These are phyloP conservation scores for Blepharisma japonicum DNA, from an alignment of 73 alveolate genomes.

Conservation along the genomic window DNA sequence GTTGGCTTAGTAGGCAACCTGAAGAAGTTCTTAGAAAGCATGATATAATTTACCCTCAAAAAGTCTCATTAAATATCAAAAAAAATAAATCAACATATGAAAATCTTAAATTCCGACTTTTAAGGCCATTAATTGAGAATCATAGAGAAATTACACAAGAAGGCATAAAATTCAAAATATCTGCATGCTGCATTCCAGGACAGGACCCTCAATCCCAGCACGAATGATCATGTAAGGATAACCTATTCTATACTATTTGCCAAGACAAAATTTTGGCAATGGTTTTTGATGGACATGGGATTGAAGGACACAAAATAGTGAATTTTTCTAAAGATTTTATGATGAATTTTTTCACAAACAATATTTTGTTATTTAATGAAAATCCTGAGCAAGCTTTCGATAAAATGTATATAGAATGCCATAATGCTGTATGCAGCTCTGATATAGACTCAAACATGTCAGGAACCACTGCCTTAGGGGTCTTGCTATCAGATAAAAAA, in stretches of 20 bases:
- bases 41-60: no score
- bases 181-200: constrained; percentile 14
- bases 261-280: constrained; percentile 2
- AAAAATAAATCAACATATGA: no score
- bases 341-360: background rate
- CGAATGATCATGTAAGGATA: background rate
- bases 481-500: background rate
- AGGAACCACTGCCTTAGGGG: constrained; percentile 9
- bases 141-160: no score
- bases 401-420: background rate
- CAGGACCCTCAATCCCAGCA: background rate
- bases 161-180: background rate
- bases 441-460: background rate
- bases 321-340: constrained; percentile 1
- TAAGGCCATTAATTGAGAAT: no score
- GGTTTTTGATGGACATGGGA: constrained; percentile 16
- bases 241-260: background rate
- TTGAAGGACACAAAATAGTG: constrained; percentile 1
- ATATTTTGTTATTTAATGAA: background rate
- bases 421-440: background rate
- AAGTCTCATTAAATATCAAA: no score
- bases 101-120: no score
- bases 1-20: no score
- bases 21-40: no score
- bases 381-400: background rate